Conservation (phyloP, 345 rosid species). For the Salix viminalis region DNA sequence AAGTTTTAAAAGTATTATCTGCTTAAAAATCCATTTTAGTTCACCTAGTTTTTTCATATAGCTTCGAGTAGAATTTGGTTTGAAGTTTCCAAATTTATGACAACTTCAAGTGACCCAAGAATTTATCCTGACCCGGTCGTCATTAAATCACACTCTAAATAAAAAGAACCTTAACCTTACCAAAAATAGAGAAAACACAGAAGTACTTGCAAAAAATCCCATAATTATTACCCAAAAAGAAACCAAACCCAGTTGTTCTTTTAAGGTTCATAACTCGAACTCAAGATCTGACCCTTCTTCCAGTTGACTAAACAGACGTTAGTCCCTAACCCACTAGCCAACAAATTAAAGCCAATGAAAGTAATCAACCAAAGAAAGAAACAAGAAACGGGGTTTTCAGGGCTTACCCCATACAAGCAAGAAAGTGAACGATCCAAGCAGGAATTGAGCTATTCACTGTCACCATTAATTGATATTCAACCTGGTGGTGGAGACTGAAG, state of each 20-base stretch:
- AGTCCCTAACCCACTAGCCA: neutral
- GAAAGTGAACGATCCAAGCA: conserved; percentile 50
- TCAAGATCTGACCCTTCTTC: neutral
- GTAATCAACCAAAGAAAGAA: neutral
- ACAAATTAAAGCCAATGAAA: neutral
- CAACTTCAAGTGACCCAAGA: neutral
- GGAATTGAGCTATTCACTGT: conserved; percentile 23
- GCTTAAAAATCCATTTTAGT: neutral
- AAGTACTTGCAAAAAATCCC: neutral
- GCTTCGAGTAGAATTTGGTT: neutral
- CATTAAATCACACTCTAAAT: neutral
- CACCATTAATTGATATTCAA: conserved; percentile 27
- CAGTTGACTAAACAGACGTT: neutral
- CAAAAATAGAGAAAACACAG: neutral
- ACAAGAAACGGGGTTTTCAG: neutral
- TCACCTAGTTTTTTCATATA: neutral
- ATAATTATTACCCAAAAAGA: neutral
- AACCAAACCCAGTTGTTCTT: neutral
- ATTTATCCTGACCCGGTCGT: neutral
- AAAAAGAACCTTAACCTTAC: neutral
- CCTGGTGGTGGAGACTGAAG: neutral
- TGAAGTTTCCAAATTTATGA: neutral
- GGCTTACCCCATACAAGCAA: conserved; percentile 56
- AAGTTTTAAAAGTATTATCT: neutral
- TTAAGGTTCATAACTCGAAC: neutral